These are phyloP conservation scores for Prunus mongolica DNA, from an alignment of 306 rosid species.

Conservation along the genomic window DNA sequence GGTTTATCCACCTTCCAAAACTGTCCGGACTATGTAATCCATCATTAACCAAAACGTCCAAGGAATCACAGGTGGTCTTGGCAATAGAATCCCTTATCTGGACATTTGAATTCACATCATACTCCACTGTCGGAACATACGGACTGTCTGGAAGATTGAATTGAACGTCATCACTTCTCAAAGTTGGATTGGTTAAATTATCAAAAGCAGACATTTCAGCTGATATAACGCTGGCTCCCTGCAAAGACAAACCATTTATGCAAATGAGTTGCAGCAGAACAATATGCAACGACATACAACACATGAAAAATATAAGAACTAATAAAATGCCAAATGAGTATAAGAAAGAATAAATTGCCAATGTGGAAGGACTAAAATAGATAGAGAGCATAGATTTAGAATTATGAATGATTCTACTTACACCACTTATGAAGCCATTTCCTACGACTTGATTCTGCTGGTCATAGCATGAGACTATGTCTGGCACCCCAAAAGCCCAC, in stretches of 20 bases:
- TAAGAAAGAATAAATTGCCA: background rate
- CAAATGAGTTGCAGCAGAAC: background rate
- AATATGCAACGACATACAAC: background rate
- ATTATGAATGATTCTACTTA: constrained; percentile 42
- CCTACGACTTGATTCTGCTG: constrained; percentile 49
- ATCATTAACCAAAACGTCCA: constrained; percentile 32
- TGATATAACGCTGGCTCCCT: constrained; percentile 48
- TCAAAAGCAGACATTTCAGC: constrained; percentile 37
- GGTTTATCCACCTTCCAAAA: constrained; percentile 79
- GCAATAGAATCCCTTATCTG: constrained; percentile 33
- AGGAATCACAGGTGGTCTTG: constrained; percentile 28
- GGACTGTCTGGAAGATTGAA: constrained; percentile 34
- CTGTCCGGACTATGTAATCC: constrained; percentile 81
- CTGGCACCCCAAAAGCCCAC: constrained; percentile 28
- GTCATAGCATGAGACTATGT: constrained; percentile 38
- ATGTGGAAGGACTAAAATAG: background rate
- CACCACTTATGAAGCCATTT: constrained; percentile 41
- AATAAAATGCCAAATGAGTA: background rate
- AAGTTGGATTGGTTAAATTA: constrained; percentile 36
- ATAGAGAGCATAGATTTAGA: background rate
- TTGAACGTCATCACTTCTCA: constrained; percentile 27
- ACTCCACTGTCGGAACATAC: constrained; percentile 31
- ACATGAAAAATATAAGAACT: background rate
- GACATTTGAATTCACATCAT: constrained; percentile 41
- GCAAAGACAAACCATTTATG: constrained; percentile 25